Conservation (phyloP, 1,139 yeast species). For the Saccharomycopsis phalli region DNA sequence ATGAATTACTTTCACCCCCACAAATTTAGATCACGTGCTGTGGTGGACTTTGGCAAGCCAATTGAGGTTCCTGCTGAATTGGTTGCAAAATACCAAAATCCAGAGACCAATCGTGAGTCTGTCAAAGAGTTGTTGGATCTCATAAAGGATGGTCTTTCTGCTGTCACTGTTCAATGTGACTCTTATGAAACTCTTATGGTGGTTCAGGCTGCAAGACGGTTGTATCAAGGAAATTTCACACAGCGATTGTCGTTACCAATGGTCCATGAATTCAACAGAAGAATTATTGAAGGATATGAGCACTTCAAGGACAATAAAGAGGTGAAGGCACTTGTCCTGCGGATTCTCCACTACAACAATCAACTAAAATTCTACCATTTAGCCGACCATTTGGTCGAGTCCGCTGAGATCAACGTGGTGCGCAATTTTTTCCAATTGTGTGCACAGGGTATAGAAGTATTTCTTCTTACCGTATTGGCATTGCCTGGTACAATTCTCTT, state of each 20-base stretch:
- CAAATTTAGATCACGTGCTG: conserved; percentile 89
- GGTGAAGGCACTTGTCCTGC: conserved; percentile 48
- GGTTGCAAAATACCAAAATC: conserved; percentile 54
- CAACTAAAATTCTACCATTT: conserved; percentile 59
- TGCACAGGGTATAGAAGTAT: conserved; percentile 45
- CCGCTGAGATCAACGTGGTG: conserved; percentile 43
- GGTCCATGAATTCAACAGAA: conserved; percentile 81
- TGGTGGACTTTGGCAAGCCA: conserved; percentile 89
- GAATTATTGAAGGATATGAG: conserved; percentile 73
- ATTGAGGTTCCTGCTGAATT: conserved; percentile 58
- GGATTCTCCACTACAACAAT: conserved; percentile 61
- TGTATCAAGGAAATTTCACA: conserved; percentile 69
- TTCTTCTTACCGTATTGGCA: conserved; percentile 50
- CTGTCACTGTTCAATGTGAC: conserved; percentile 87
- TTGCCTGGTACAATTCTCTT: conserved; percentile 81
- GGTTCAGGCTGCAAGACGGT: conserved; percentile 85
- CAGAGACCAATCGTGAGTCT: conserved; percentile 62
- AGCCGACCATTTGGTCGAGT: conserved; percentile 86
- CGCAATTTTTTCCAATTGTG: conserved; percentile 40
- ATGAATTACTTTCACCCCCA: conserved; percentile 97
- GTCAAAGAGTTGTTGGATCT: conserved; percentile 62
- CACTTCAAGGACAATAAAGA: conserved; percentile 65
- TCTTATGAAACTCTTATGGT: conserved; percentile 91
- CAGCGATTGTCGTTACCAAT: conserved; percentile 69
- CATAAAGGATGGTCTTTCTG: conserved; percentile 66